These are phyloP conservation scores for Pestalotiopsis fici DNA, from an alignment of 2,329 filamentous ascomycete species.

Conservation along the genomic window DNA sequence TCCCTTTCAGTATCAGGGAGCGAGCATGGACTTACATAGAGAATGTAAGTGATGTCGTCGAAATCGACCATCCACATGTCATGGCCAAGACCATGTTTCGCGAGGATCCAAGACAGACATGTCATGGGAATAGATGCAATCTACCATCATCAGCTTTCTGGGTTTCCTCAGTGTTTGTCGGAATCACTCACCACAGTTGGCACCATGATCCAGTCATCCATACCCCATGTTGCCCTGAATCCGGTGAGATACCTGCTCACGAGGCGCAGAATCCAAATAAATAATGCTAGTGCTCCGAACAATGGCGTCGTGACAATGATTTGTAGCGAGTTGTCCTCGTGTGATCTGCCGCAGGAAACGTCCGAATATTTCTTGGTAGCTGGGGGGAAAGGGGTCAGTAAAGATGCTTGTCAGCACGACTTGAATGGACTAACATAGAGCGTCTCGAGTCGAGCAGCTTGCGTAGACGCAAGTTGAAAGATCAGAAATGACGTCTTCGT, in stretches of 20 bases:
- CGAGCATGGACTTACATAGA: not conserved
- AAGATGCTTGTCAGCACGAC: not conserved
- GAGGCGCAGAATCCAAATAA: not conserved
- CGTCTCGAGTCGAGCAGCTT: not conserved
- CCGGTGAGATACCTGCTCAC: not conserved
- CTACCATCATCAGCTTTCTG: not conserved
- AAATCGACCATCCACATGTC: slow-evolving; percentile 3
- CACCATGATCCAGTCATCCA: slow-evolving; percentile 1
- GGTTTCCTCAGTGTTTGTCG: not conserved
- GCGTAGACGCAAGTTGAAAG: not conserved
- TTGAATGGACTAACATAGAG: not conserved
- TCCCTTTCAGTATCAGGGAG: not conserved
- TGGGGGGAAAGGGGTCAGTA: not conserved
- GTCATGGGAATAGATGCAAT: not conserved
- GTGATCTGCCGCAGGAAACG: not conserved
- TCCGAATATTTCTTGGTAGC: not conserved
- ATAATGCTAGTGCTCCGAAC: not conserved
- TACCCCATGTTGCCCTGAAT: not conserved
- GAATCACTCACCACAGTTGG: not conserved
- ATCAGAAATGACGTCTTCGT: not conserved
- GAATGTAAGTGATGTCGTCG: slow-evolving; percentile 1
- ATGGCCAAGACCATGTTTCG: not conserved
- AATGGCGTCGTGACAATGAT: not conserved
- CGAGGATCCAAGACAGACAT: not conserved
- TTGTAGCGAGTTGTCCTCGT: not conserved